Base-by-base conservation (phyloP, 2,329 filamentous ascomycete species). In the Venturia aucupariae region DNA sequence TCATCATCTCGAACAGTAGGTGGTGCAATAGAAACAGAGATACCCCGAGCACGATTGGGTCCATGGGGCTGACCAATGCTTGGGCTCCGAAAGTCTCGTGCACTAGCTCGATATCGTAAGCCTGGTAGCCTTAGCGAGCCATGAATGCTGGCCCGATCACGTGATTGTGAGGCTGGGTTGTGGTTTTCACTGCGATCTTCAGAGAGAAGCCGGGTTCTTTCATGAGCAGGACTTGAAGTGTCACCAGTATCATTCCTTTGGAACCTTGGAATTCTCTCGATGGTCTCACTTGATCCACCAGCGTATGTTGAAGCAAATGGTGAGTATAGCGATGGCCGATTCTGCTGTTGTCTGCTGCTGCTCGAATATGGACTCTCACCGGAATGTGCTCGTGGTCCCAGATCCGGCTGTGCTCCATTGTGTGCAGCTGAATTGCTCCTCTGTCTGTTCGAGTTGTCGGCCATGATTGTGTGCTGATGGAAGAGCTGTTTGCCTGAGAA, bases 201-300 rank as follows among this genome's bases (percentile, higher is more conserved):
- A 1, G 57, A 60, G 15, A 60, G 35, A 60, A 60, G 57, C 3
- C 41, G 57, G 42, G 57, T 42, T 42, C 57, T 42, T 60, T 60
- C 57, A 60, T 60, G 35, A 60, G 57, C 57, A 35, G 7, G 19
- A 32, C 19, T 42, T 19, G 57, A 27, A 19, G 57, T 60, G 22
- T 60, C 57, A 3, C 27, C 35, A 17, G 35, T 27, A 5, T 60
- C 35, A 42, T 44, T 32, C 42, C 57, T 60, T 19, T 27, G 57
- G n/a, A 60, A 60, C n/a, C 57, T 60, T 60, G 57, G 35, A 24
- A 60, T 60, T 42, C 57, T 41, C n/a, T 60, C 57, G 8, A 44
- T 60, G 13, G 57, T 60, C 6, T 60, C 57, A 19, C 57, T 60
- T 24, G 57, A 60, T 30, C 57, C 57, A 4, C 32, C 35, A 5